Base-by-base conservation (phyloP, 306 rosid genomes). In the Trifolium pratense region DNA sequence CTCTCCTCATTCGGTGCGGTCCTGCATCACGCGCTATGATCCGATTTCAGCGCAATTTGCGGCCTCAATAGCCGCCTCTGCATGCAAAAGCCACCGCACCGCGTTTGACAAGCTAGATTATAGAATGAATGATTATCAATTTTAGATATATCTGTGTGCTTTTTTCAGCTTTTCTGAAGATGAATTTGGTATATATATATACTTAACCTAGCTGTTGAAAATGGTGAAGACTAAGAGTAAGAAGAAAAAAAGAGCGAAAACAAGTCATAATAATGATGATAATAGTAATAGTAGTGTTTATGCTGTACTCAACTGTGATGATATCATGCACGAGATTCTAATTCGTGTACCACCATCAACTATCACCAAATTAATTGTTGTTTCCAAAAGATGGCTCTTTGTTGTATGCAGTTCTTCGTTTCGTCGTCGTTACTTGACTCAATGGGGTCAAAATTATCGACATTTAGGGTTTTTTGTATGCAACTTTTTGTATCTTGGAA, bases 381-480 rank as follows among this genome's bases (percentile, higher is more conserved):
- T 89, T 8, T 89, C 97, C 18, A 89, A 86, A 84, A 87, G 81
- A 81, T 91, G 95, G 95, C 78, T 91, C 40, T 83, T 32, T 16
- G 75, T 87, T 34, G 78, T 91, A 45, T 82, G 89, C 79, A 84
- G 81, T 75, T 26, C 85, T 75, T 67, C 87, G 3, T 91, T 91
- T 78, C 88, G 80, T 18, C 67, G 26, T 42, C 43, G 83, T 65
- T 89, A 89, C 53, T 64, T 81, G 68, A 70, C 40, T 14, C 55
- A 16, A 63, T 91, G 97, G 92, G 77, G 83, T 7, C 79, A 82
- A 21, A 57, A 77, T 69, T 79, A 46, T 83, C 89, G 81, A 45
- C 95, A 84, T 56, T 43, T 86, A 83, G 97, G 97, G 6, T 91
- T 91, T 78, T 89, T 87, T 52, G 87, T 86, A 6, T 82, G 89